phyloP scores from a whole-genome alignment of 2,329 filamentous ascomycete genomes.

The Colletotrichum aenigma region DNA sequence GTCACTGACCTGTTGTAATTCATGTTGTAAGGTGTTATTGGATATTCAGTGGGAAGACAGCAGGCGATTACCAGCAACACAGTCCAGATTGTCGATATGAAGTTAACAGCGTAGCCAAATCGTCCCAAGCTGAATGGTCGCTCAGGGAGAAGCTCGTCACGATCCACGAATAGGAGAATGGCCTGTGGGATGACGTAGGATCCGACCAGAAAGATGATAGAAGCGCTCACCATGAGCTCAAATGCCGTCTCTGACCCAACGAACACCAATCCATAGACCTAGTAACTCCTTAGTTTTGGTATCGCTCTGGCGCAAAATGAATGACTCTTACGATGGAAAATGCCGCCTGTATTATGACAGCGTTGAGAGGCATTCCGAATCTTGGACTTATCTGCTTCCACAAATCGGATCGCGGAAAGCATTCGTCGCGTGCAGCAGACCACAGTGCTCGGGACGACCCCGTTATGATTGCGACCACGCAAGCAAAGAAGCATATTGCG shows the following conservation, averaged over 20 bases:
- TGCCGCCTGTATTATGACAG: background rate
- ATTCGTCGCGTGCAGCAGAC: background rate
- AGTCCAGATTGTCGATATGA: background rate
- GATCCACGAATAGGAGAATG: conserved; percentile 27
- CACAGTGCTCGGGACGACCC: background rate
- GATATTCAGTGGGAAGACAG: background rate
- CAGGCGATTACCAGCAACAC: background rate
- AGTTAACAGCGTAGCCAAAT: conserved; percentile 26
- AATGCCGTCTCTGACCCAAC: conserved; percentile 32
- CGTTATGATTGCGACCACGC: background rate
- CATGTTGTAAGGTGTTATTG: background rate
- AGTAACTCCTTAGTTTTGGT: background rate
- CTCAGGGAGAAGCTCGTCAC: conserved; percentile 26
- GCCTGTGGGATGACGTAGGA: conserved; percentile 30
- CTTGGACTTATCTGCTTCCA: conserved; percentile 24
- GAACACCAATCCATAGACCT: conserved; percentile 32
- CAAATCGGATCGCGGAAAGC: conserved; percentile 26
- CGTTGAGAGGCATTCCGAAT: conserved; percentile 31
- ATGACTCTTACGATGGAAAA: background rate
- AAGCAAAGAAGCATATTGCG: background rate
- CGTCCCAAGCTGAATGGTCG: conserved; percentile 28
- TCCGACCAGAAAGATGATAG: conserved; percentile 29
- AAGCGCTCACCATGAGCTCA: conserved; percentile 27
- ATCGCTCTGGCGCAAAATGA: background rate
- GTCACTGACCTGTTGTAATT: background rate